Conservation (phyloP, 768 basidiomycete genomes). For the Leccinum rimulosum region DNA sequence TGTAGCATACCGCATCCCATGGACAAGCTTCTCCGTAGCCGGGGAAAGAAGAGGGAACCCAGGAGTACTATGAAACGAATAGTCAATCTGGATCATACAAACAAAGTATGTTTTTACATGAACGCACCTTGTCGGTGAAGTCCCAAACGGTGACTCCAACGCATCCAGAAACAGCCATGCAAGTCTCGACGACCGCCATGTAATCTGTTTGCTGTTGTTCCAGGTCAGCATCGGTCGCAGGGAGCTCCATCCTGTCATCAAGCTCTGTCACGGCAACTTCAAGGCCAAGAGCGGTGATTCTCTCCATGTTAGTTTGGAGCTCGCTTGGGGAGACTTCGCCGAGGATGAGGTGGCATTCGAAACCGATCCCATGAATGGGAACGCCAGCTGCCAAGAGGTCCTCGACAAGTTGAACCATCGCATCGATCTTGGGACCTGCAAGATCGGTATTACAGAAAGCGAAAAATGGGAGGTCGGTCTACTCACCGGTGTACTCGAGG, state of each 20-base stretch:
- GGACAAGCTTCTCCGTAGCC: constrained; percentile 17
- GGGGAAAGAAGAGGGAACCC: constrained; percentile 8
- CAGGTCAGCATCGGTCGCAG: constrained; percentile 46
- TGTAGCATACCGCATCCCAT: constrained; percentile 14
- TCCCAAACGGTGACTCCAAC: constrained; percentile 43
- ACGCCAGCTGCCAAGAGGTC: constrained; percentile 44
- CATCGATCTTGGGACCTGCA: constrained; percentile 36
- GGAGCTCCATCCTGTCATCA: constrained; percentile 57
- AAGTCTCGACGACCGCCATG: constrained; percentile 52
- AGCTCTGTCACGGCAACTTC: constrained; percentile 71
- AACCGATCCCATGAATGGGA: constrained; percentile 61
- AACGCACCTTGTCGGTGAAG: constrained; percentile 35
- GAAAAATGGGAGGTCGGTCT: not conserved
- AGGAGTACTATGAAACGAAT: constrained; percentile 14
- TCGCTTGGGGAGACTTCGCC: constrained; percentile 48
- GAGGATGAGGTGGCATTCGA: constrained; percentile 60
- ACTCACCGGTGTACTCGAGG: constrained; percentile 25
- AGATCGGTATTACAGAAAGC: not conserved
- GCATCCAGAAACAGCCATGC: constrained; percentile 39
- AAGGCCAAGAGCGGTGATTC: constrained; percentile 57
- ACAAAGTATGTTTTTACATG: not conserved
- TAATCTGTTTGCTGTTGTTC: constrained; percentile 60
- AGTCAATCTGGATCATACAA: constrained; percentile 14
- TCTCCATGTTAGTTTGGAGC: constrained; percentile 46
- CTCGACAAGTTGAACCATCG: constrained; percentile 52